Evolutionary conservation across 2,329 filamentous ascomycete genomes (phyloP), one percentile per base, ranked within the genome.

Genomic region (Alternaria tenuissima): DNA sequence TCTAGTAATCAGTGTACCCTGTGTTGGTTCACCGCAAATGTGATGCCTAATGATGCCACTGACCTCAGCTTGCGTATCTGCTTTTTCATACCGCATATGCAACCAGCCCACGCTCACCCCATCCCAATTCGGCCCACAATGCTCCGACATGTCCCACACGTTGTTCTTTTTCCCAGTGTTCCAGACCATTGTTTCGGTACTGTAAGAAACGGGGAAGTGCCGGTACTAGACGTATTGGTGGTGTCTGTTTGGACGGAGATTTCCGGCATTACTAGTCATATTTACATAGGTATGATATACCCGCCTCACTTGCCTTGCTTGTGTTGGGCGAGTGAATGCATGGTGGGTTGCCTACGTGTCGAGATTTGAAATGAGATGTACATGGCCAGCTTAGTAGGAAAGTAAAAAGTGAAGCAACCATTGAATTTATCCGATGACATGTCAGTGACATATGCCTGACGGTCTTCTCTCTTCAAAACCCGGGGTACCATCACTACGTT

Each of bases 11-110:
- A 36, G 22, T 52, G 34, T 52, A 41, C 36, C 49, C 46, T 49
- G 46, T 49, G 22, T n/a, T 26, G 46, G 46, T 49, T 49, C 46
- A 49, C 46, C 46, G 46, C 32, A 49, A 49, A 38, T 36, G 30
- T 49, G 46, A 52, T 52, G 22, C 22, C 22, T 20, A 14, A 41
- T 26, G 34, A 26, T 22, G 36, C 22, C 32, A 49, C 32, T 49
- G 46, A 26, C 20, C 46, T 49, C 18, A 26, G 14, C 20, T 12
- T 18, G 20, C 32, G 24, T 49, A 1, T 3, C 9, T 49, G 46
- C 32, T 36, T 49, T 38, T 49, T 49, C 32, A n/a, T 34, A 48
- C 46, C 26, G 46, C 46, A 38, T 38, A 49, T 11, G 30, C 20
- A 12, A 42, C 39, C 20, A 42, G 12, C 39, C 39, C 39, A 42